These are phyloP conservation scores for Phoma sp. DNA, from an alignment of 2,329 filamentous ascomycete genomes.

Conservation along the genomic window DNA sequence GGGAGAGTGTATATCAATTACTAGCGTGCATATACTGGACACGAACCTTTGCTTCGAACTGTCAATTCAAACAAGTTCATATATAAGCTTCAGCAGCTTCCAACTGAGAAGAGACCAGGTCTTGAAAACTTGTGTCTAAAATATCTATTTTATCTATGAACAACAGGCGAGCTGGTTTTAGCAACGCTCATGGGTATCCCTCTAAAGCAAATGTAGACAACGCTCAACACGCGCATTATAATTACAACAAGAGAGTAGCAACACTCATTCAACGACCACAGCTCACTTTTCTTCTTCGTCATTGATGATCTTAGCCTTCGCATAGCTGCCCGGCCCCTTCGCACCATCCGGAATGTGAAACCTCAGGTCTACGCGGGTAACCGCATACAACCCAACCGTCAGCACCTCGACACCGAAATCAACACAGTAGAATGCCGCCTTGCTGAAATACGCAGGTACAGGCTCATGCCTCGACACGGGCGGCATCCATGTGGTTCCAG, in stretches of 20 bases:
- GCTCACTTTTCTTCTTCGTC: background rate
- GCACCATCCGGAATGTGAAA: slow-evolving; percentile 79
- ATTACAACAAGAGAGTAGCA: too few species aligned
- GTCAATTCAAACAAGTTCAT: too few species aligned
- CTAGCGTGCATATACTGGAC: slow-evolving; percentile 4
- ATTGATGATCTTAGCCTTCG: background rate
- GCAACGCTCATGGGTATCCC: too few species aligned
- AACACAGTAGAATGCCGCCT: slow-evolving; percentile 77
- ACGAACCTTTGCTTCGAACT: too few species aligned
- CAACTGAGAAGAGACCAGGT: too few species aligned
- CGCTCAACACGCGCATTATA: too few species aligned
- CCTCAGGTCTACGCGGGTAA: slow-evolving; percentile 72
- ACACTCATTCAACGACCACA: background rate
- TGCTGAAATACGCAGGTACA: slow-evolving; percentile 72
- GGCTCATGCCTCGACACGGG: slow-evolving; percentile 52
- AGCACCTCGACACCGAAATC: slow-evolving; percentile 76
- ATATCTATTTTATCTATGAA: too few species aligned
- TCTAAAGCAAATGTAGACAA: too few species aligned
- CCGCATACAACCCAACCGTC: slow-evolving; percentile 69
- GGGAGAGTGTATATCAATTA: slow-evolving; percentile 47
- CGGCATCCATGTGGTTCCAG: slow-evolving; percentile 62
- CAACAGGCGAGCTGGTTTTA: too few species aligned
- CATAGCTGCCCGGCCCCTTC: slow-evolving; percentile 50
- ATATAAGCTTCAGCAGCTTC: too few species aligned
- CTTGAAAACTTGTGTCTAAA: too few species aligned